Evolutionary conservation across 805 yeast genomes (phyloP), one percentile per base, ranked within the genome.

Genomic region (Teunomyces barrocoloradensis): DNA sequence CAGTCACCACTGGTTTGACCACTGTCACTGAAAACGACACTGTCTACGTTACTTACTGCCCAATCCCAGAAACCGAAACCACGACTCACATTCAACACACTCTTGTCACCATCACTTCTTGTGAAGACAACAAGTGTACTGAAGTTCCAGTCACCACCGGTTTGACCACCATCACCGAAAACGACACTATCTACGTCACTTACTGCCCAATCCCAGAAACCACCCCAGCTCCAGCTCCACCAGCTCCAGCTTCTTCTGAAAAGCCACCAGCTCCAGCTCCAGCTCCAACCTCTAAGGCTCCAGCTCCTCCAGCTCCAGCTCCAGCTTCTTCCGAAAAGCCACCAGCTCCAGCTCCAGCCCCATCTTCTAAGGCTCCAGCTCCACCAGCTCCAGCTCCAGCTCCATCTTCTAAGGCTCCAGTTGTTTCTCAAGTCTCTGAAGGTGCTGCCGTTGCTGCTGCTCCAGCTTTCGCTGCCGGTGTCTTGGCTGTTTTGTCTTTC

Each of bases 81-180:
- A 59, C 71, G 35, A 39, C 50, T 17, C 20, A 41, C 36, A 17
- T 44, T 30, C 49, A 54, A 32, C 63, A 69, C 45, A 64, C 67
- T 25, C 47, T 63, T 40, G 49, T 66, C 43, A 66, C 70, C 52
- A 56, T 64, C 49, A 64, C 73, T 45, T 60, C 69, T 41, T 69
- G 74, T 54, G 53, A 61, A 13, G 60, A 61, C 48, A 46, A 63
- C 60, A 54, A 46, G 39, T 69, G 75, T 49, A 11, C 42, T 9
- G 42, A 36, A 13, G 52, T 48, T 15, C 50, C 60, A 40, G 44
- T 35, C 13, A 65, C 70, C 53, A 67, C 72, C 39, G 71, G 70
- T 62, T 47, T 66, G 36, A 67, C 73, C 58, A 66, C 71, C 40
- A 62, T 66, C 52, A 66, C 69, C 49, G 61, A 59, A 44, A 51